phyloP scores from a whole-genome alignment of 345 rosid genomes.

The Camelina sativa region DNA sequence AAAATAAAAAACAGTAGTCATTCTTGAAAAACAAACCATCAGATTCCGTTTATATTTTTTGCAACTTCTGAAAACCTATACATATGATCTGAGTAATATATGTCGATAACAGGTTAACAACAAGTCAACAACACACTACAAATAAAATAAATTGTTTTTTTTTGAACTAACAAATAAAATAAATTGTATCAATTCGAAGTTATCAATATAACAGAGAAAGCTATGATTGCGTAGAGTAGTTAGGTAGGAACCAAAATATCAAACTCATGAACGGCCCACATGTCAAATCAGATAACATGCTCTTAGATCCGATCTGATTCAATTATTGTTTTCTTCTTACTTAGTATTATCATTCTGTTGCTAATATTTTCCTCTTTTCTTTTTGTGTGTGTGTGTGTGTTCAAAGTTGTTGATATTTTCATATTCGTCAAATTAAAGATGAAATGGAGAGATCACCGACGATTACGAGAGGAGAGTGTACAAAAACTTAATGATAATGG shows the following conservation, averaged over 20 bases:
- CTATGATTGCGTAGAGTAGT: slow-evolving; percentile 43
- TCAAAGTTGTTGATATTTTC: slow-evolving; percentile 14
- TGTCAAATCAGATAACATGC: slow-evolving; percentile 44
- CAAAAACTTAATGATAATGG: slow-evolving; percentile 35
- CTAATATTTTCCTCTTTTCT: not conserved
- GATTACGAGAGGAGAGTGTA: slow-evolving; percentile 28
- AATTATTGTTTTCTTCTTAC: slow-evolving; percentile 22
- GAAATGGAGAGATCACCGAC: slow-evolving; percentile 51
- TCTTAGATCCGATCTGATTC: slow-evolving; percentile 49
- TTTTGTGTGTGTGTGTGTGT: too few relatives aligned
- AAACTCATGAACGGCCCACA: slow-evolving; percentile 46
- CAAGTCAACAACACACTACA: too few relatives aligned
- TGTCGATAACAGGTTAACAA: too few relatives aligned
- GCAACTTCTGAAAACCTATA: too few relatives aligned
- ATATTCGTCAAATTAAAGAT: slow-evolving; percentile 20
- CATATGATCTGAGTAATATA: too few relatives aligned
- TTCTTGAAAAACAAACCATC: too few relatives aligned
- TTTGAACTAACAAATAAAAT: too few relatives aligned
- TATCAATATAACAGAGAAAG: slow-evolving; percentile 3
- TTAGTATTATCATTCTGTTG: not conserved
- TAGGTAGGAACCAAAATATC: slow-evolving; percentile 34
- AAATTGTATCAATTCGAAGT: too few relatives aligned
- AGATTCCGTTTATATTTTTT: too few relatives aligned
- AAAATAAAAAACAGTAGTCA: too few relatives aligned
- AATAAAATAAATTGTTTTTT: too few relatives aligned